Percentiles rank a stretch among this genome's conserved stretches.
phyloP scores from a whole-genome alignment of 2,329 filamentous ascomycete genomes.

The Polytolypa hystricis region DNA sequence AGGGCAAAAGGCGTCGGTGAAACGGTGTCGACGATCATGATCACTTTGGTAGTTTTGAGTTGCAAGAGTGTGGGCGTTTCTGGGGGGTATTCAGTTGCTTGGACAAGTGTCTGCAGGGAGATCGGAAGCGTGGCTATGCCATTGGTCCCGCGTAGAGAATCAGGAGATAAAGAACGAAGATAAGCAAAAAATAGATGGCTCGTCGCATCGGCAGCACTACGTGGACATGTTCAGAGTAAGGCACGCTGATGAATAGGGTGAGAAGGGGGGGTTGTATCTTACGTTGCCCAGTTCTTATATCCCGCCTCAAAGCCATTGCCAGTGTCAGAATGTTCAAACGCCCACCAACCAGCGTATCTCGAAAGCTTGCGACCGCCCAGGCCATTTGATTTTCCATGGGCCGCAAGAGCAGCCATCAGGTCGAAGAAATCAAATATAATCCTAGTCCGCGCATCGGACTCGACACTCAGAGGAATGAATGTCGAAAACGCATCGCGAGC shows the following conservation, averaged over 20 bases:
- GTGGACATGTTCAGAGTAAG: conserved; percentile 2
- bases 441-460: conserved; percentile 69
- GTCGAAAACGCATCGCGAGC: conserved; percentile 90
- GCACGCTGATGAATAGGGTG: not conserved
- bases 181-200: conserved; percentile 98
- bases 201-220: conserved; percentile 81
- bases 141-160: conserved; percentile 54
- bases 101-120: conserved; percentile 78
- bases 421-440: conserved; percentile 98
- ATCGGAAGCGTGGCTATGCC: conserved; percentile 80
- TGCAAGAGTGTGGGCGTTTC: conserved; percentile 65
- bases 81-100: conserved; percentile 91
- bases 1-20: conserved; percentile 91
- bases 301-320: conserved; percentile 89
- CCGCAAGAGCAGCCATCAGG: conserved; percentile 77
- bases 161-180: conserved; percentile 77
- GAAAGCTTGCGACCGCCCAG: conserved; percentile 89
- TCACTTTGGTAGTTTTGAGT: conserved; percentile 71
- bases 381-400: conserved; percentile 86
- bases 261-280: conserved; percentile 25
- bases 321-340: conserved; percentile 80
- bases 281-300: conserved; percentile 80
- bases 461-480: conserved; percentile 88
- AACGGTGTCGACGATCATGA: conserved; percentile 93
- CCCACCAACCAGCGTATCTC: conserved; percentile 95